Base-by-base conservation (phyloP, 176 grass and related monocot species). In the Phragmites australis region DNA sequence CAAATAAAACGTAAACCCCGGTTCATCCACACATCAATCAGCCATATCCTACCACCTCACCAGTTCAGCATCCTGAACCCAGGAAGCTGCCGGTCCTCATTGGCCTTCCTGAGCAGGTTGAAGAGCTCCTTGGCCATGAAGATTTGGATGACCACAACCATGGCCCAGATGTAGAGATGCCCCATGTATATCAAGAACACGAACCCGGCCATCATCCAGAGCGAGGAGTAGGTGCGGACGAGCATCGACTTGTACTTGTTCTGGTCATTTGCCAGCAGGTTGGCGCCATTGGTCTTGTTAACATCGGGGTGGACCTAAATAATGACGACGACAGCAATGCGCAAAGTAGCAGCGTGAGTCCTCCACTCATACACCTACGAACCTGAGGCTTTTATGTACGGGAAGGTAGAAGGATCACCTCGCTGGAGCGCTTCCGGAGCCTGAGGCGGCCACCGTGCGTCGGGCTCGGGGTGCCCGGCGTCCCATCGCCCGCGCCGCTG, bases 211-310 rank as follows among this genome's bases (percentile, higher is more conserved):
- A 97, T 90, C 93, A 97, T 97, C 93, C 93, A 97, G 75, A 97
- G 42, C 15, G 93, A 87, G 37, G 93, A 97, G 81, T 97, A 90
- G 30, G 93, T 93, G 44, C 93, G 88, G 57, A 97, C 86, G 21
- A 97, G 90, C 93, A 97, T 97, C 12, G 88, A 97, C 78, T 89
- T 97, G 88, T 97, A 97, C 85, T 97, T 97, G 55, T 88, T 93
- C 19, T 48, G 76, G 72, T 97, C 93, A 77, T 97, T 89, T 29
- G 90, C 79, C 14, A 97, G 83, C 70, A 97, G 80, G 72, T 93
- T 93, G 32, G 82, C 18, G 14, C 73, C 87, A 75, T 81, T 87
- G 56, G 64, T 22, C 67, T 84, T 93, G 88, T 84, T 88, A 69
- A 69, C 74, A 47, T 90, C 90, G n/a, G 50, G 12, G 74, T 76